Conservation (phyloP, 371 early-diverging fungal genomes). For the Mucor velutinosus region DNA sequence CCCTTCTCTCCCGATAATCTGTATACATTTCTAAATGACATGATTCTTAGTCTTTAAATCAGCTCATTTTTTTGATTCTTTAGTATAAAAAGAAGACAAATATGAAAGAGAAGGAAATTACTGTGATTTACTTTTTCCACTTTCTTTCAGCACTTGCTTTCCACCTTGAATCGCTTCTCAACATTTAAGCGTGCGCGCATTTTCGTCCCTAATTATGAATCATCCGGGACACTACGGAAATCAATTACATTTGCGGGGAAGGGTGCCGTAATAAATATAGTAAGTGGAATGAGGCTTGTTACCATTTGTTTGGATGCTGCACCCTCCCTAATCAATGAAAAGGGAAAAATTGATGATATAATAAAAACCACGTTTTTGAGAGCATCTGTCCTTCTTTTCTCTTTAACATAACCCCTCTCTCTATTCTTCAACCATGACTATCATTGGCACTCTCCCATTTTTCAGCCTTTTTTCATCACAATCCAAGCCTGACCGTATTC, state of each 20-base stretch:
- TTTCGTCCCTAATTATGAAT: constrained; percentile 24
- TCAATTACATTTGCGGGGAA: constrained; percentile 2
- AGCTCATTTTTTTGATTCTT: background rate
- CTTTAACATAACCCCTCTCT: background rate
- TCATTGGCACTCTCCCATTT: constrained; percentile 29
- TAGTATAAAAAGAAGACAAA: background rate
- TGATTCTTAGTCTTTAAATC: constrained; percentile 7
- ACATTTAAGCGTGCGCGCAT: background rate
- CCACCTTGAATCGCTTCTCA: background rate
- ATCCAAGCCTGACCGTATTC: constrained; percentile 34
- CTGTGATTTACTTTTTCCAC: background rate
- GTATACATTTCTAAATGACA: constrained; percentile 6
- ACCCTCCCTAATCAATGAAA: background rate
- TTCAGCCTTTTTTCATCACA: constrained; percentile 36
- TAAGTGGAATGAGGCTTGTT: constrained; percentile 2
- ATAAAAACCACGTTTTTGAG: constrained; percentile 11
- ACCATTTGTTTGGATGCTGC: background rate
- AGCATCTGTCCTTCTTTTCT: constrained; percentile 5
- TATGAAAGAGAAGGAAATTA: constrained; percentile 12
- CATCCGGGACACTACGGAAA: constrained; percentile 34
- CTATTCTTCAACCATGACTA: constrained; percentile 21
- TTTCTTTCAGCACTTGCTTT: background rate
- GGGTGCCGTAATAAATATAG: constrained; percentile 6
- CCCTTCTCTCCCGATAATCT: background rate
- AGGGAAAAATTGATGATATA: background rate